Evolutionary conservation across 352 stramenopile species (phyloP), one percentile per base, ranked within the genome.

Genomic region (Phytophthora sansomeana): DNA sequence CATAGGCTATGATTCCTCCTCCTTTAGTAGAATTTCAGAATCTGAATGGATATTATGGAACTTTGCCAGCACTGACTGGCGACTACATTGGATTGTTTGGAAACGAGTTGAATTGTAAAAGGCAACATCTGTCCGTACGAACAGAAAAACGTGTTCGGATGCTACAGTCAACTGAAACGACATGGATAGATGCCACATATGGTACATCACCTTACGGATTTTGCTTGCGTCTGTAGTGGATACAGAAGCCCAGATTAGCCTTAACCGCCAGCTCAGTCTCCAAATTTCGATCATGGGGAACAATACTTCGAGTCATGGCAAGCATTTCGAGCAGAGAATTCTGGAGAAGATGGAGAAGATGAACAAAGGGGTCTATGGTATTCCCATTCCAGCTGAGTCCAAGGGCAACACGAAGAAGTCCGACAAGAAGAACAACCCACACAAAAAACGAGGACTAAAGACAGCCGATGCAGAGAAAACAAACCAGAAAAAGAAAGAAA

Each of bases 341-440:
- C 33, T 39, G 4, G 33, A 39, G 33, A 39, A 39, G 33, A 35
- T 24, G 16, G 47, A 39, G 10, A 54, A 54, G 9, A 54, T 39
- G 47, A 17, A 39, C 47, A 54, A 54, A 54, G 47, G 47, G 24
- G 28, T 41, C 26, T 54, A 38, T 13, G 26, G 28, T 54, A 11
- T 28, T 13, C 28, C 24, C 10, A 11, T 16, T n/a, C 16, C 29
- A 53, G 14, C 16, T 9, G 39, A 36, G 16, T n/a, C 47, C 47
- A 54, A 54, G 13, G 29, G 5, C n/a, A 19, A 19, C n/a, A 28
- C n/a, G 47, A 54, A 54, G 21, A 10, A 39, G 33, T 17, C 33
- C 1, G 11, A 3, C 33, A 39, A 39, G n/a, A n/a, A n/a, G n/a
- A n/a, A n/a, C n/a, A n/a, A n/a, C n/a, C n/a, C n/a, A n/a, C 11